These are phyloP conservation scores for Fusarium succisae DNA, from an alignment of 2,329 filamentous ascomycete genomes.

Conservation along the genomic window DNA sequence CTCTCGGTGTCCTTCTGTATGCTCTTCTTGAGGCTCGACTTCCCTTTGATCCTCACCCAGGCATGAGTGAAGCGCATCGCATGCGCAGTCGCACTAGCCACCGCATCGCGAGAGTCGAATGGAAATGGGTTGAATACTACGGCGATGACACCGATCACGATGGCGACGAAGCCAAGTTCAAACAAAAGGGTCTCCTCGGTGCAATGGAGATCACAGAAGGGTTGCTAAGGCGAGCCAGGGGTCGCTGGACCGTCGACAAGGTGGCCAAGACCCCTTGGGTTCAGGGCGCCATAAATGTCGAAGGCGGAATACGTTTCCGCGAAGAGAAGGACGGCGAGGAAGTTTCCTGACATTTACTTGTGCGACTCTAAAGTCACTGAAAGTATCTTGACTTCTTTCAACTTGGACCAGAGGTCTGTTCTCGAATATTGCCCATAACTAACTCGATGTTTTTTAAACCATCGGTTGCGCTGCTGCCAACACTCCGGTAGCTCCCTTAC, in stretches of 20 bases:
- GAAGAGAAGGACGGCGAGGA: constrained; percentile 68
- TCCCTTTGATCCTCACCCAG: constrained; percentile 90
- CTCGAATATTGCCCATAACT: neutral
- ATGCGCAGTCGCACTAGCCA: constrained; percentile 87
- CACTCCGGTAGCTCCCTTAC: neutral
- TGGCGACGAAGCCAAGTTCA: constrained; percentile 66
- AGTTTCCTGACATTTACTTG: constrained; percentile 47
- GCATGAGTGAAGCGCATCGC: constrained; percentile 77
- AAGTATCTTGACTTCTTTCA: neutral
- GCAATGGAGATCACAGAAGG: constrained; percentile 86
- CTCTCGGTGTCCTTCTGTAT: constrained; percentile 90
- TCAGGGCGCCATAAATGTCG: constrained; percentile 73
- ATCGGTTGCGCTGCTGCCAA: neutral
- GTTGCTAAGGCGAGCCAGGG: constrained; percentile 82
- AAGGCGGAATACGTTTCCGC: constrained; percentile 67
- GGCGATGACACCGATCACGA: constrained; percentile 90
- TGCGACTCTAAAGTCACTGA: neutral
- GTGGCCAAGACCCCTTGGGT: constrained; percentile 83
- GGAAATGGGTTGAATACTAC: constrained; percentile 90
- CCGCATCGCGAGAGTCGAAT: constrained; percentile 94
- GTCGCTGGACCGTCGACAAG: constrained; percentile 78
- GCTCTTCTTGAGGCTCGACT: constrained; percentile 91
- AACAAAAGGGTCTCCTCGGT: constrained; percentile 72
- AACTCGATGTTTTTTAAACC: neutral
- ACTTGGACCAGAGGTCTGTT: neutral